Evolutionary conservation across 331 rosid genomes (phyloP).

Genomic region (Spiraea crenata): DNA sequence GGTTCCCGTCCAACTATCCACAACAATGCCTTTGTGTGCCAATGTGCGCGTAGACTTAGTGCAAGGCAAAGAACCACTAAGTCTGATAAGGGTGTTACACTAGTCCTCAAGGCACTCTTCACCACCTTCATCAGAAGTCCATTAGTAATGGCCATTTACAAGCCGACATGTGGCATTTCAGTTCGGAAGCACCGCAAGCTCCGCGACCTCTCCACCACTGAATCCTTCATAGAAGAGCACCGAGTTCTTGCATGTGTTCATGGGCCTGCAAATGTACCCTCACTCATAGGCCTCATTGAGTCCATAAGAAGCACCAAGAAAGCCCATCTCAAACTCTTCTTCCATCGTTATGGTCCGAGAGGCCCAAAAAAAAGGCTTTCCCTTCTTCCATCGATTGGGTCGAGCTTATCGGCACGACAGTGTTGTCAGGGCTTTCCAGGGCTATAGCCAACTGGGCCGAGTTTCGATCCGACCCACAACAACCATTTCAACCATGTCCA

Average conservation of each 20-base stretch:
- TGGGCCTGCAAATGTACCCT: slow-evolving; percentile 53
- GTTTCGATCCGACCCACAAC: slow-evolving; percentile 64
- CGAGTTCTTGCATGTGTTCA: slow-evolving; percentile 72
- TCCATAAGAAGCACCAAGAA: slow-evolving; percentile 49
- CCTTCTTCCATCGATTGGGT: slow-evolving; percentile 50
- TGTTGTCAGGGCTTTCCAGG: slow-evolving; percentile 54
- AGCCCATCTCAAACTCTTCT: slow-evolving; percentile 47
- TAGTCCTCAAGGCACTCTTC: slow-evolving; percentile 82
- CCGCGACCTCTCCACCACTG: slow-evolving; percentile 33
- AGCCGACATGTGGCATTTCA: slow-evolving; percentile 48
- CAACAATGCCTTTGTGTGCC: too few species aligned
- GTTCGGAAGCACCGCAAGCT: slow-evolving; percentile 44
- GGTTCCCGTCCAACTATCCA: too few species aligned
- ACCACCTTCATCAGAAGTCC: slow-evolving; percentile 91
- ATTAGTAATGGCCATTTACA: slow-evolving; percentile 63
- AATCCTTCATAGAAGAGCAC: slow-evolving; percentile 28
- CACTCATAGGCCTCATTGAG: slow-evolving; percentile 54
- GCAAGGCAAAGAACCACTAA: too few species aligned
- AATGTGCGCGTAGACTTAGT: too few species aligned
- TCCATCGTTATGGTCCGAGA: slow-evolving; percentile 67
- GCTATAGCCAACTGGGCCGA: slow-evolving; percentile 51
- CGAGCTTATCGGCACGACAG: slow-evolving; percentile 47
- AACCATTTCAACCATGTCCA: slow-evolving; percentile 50
- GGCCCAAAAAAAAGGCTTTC: slow-evolving; percentile 61
- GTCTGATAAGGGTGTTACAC: too few species aligned